Evolutionary conservation across 1,139 yeast genomes (phyloP).

Genomic region (Hemisphaericaspora subhashii): DNA sequence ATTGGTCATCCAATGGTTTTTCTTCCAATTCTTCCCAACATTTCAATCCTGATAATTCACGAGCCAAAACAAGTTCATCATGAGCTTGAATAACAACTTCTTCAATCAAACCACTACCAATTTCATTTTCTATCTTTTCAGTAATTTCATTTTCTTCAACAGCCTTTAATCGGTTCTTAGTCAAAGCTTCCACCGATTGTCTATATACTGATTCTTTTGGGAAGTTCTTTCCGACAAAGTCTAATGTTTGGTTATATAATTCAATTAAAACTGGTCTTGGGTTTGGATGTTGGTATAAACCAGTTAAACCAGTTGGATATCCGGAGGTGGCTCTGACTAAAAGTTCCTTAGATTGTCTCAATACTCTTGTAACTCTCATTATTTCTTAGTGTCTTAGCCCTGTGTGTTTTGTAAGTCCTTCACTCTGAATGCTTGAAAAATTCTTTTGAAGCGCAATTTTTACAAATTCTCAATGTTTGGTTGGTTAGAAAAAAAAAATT

Average conservation of each 20-base stretch:
- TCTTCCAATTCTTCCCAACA: conserved; percentile 68
- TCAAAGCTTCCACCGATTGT: conserved; percentile 72
- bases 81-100: conserved; percentile 81
- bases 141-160: conserved; percentile 65
- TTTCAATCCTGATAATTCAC: conserved; percentile 68
- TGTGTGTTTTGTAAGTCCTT: no score
- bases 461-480: conserved; percentile 13
- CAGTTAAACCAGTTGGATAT: conserved; percentile 78
- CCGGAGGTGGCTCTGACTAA: conserved; percentile 68
- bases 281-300: conserved; percentile 75
- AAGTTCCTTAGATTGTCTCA: conserved; percentile 57
- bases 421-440: conserved; percentile 4
- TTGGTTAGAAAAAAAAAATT: conserved; percentile 15
- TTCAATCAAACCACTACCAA: conserved; percentile 84
- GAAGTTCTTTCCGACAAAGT: conserved; percentile 55
- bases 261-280: conserved; percentile 80
- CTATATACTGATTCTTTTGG: conserved; percentile 75
- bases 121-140: conserved; percentile 68
- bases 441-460: conserved; percentile 1
- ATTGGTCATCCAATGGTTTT: conserved; percentile 69
- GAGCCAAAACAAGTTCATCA: conserved; percentile 72
- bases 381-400: no score
- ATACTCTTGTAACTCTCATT: conserved; percentile 48
- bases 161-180: conserved; percentile 65
- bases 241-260: conserved; percentile 69